Evolutionary conservation across 2,329 filamentous ascomycete species (phyloP).

Genomic region (Berkeleyomyces basicola): DNA sequence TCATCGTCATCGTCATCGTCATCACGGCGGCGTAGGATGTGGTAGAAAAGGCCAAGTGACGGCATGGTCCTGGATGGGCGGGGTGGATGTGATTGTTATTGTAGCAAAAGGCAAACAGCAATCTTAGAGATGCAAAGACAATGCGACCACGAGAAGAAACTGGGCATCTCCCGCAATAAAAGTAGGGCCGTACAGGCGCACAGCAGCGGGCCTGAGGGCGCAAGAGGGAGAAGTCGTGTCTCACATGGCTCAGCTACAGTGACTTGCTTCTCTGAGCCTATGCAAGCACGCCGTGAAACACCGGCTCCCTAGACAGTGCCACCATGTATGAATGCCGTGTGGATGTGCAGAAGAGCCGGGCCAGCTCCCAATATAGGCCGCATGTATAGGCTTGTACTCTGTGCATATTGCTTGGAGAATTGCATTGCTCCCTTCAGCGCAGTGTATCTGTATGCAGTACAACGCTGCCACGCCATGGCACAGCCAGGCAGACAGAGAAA

Average conservation of each 20-base stretch:
- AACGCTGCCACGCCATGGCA: neutral
- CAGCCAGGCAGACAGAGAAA: neutral
- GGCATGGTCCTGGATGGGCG: neutral
- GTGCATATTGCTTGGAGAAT: too few species aligned
- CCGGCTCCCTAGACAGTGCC: neutral
- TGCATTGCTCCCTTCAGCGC: neutral
- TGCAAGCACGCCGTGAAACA: neutral
- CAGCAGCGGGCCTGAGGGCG: neutral
- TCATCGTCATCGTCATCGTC: constrained; percentile 6
- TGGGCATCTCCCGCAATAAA: too few species aligned
- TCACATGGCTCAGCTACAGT: neutral
- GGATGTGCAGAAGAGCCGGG: too few species aligned
- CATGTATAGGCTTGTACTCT: too few species aligned
- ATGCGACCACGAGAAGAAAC: too few species aligned
- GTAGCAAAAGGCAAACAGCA: neutral
- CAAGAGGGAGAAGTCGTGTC: neutral
- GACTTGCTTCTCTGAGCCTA: neutral
- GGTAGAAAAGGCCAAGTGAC: neutral
- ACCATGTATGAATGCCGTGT: too few species aligned
- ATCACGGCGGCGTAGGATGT: neutral
- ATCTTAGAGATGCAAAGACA: neutral
- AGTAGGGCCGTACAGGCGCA: too few species aligned
- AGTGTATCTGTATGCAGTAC: neutral
- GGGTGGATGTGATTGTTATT: neutral
- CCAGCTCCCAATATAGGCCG: too few species aligned